phyloP scores from a whole-genome alignment of 176 grass and related monocot genomes.

The Triticum timopheevii region DNA sequence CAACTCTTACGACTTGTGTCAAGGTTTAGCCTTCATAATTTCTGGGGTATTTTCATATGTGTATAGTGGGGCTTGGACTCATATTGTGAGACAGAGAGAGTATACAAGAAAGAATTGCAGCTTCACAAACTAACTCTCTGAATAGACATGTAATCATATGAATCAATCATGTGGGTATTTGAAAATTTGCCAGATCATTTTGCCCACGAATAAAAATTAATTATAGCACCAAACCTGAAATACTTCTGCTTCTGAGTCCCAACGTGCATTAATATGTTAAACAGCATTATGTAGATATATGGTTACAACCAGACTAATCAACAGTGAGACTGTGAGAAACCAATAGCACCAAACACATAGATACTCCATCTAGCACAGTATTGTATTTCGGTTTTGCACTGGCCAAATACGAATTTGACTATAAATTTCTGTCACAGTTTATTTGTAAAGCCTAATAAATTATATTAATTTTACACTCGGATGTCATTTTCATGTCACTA shows the following conservation, averaged over 20 bases:
- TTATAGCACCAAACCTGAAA: not conserved
- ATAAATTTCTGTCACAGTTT: not conserved
- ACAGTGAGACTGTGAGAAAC: not conserved
- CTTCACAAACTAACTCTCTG: not conserved
- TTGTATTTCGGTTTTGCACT: not conserved
- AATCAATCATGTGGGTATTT: not conserved
- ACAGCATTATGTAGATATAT: not conserved
- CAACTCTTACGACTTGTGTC: too few relatives aligned
- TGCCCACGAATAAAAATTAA: not conserved
- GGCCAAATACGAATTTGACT: not conserved
- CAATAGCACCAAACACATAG: not conserved
- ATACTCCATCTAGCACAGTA: not conserved
- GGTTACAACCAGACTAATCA: not conserved
- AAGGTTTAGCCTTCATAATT: too few relatives aligned
- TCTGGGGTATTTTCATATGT: too few relatives aligned
- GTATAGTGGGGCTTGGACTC: not conserved
- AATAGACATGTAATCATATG: not conserved
- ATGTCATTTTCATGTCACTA: not conserved
- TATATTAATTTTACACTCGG: not conserved
- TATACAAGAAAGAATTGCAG: not conserved
- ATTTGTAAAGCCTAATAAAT: not conserved
- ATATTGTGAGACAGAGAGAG: not conserved
- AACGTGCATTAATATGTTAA: not conserved
- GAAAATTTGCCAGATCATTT: not conserved
- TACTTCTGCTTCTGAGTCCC: not conserved